Percentiles rank a stretch among this genome's conserved stretches.
phyloP scores from a whole-genome alignment of 1,139 yeast species.

The Kluyveromyces sp. region DNA sequence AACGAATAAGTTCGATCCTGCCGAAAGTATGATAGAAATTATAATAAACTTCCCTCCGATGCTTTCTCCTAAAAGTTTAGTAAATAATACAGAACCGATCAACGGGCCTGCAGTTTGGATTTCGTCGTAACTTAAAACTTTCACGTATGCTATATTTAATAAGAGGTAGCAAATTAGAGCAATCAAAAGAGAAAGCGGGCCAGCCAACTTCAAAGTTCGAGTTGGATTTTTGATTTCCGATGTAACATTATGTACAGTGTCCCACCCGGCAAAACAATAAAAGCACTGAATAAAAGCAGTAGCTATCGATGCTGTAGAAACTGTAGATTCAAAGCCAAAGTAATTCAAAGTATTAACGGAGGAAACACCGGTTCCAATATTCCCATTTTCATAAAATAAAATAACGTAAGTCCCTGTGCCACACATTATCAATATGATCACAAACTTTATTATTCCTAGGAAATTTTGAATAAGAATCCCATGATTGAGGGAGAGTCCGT shows the following conservation, averaged over 20 bases:
- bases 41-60: slow-evolving; percentile 49
- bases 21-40: slow-evolving; percentile 48
- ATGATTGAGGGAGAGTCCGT: slow-evolving; percentile 45
- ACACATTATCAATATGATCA: slow-evolving; percentile 41
- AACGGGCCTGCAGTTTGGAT: slow-evolving; percentile 48
- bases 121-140: slow-evolving; percentile 47
- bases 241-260: slow-evolving; percentile 52
- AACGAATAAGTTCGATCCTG: slow-evolving; percentile 58
- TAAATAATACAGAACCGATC: slow-evolving; percentile 51
- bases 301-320: slow-evolving; percentile 42
- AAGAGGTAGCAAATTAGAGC: slow-evolving; percentile 45
- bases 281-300: slow-evolving; percentile 52
- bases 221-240: slow-evolving; percentile 55
- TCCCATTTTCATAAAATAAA: slow-evolving; percentile 29
- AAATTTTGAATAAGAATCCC: slow-evolving; percentile 51
- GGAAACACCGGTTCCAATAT: slow-evolving; percentile 1
- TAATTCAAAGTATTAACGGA: slow-evolving; percentile 18
- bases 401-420: slow-evolving; percentile 45
- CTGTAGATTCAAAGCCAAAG: slow-evolving; percentile 15
- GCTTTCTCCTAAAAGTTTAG: slow-evolving; percentile 45
- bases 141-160: slow-evolving; percentile 50
- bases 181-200: slow-evolving; percentile 45
- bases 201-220: slow-evolving; percentile 51
- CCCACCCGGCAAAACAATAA: slow-evolving; percentile 61
- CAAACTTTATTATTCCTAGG: slow-evolving; percentile 48